Evolutionary conservation across 139 green algal genomes (phyloP).

Genomic region (Coelastrella sp.): DNA sequence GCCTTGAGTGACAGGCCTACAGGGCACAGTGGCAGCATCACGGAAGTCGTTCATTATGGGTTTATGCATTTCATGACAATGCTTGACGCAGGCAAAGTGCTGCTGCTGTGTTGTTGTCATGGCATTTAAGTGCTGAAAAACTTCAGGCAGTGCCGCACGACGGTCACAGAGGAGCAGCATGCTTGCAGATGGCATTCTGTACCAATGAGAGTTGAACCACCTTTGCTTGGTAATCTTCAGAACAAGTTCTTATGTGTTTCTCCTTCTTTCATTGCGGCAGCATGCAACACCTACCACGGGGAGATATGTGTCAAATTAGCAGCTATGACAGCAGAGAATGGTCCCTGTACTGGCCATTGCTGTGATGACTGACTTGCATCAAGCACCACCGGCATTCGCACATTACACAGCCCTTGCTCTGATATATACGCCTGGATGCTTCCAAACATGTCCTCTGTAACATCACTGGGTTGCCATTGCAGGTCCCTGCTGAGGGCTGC

Average conservation of each 20-base stretch:
- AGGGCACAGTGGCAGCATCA: background rate
- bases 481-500: background rate
- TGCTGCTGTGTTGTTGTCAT: background rate
- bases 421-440: conserved; percentile 18
- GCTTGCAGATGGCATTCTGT: no score
- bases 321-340: background rate
- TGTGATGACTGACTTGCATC: background rate
- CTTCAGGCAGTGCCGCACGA: no score
- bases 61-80: no score
- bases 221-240: no score
- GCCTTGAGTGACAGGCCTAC: conserved; percentile 18
- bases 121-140: background rate
- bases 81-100: background rate
- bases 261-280: background rate
- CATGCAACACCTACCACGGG: background rate
- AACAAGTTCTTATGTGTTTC: background rate
- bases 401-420: background rate
- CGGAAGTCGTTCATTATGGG: background rate
- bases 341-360: conserved; percentile 3
- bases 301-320: conserved; percentile 36
- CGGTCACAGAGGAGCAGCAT: no score
- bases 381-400: conserved; percentile 14
- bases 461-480: conserved; percentile 34
- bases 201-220: no score
- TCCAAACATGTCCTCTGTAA: conserved; percentile 16